phyloP scores from a whole-genome alignment of 2,329 filamentous ascomycete genomes.

The Phyllosticta citribraziliensis region DNA sequence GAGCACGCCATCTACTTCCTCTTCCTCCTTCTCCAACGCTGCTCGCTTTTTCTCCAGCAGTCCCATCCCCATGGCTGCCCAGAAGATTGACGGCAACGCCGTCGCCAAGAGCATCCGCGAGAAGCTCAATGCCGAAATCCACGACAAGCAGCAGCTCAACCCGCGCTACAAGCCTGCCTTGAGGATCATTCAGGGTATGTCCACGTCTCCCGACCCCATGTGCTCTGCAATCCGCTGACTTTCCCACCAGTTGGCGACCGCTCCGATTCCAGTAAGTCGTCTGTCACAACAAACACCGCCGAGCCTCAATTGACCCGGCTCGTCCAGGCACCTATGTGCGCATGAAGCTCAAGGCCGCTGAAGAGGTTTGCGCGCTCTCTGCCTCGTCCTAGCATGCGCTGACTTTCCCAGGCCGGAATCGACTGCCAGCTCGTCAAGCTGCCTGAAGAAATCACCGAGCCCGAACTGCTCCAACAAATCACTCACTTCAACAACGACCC shows the following conservation, averaged over 20 bases:
- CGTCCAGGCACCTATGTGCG: constrained; percentile 83
- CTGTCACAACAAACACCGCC: not conserved
- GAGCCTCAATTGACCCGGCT: constrained; percentile 19
- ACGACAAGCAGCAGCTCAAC: constrained; percentile 69
- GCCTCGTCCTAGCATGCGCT: not conserved
- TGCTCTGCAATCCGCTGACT: constrained; percentile 7
- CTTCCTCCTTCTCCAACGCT: constrained; percentile 2
- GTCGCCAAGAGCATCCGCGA: constrained; percentile 89
- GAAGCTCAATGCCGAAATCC: constrained; percentile 69
- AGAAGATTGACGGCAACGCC: constrained; percentile 90
- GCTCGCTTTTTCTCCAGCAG: constrained; percentile 40
- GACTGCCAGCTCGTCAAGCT: constrained; percentile 78
- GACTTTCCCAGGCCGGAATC: constrained; percentile 64
- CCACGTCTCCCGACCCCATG: constrained; percentile 1
- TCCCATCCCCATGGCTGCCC: constrained; percentile 63
- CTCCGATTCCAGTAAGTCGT: constrained; percentile 72
- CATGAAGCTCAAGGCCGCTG: constrained; percentile 97
- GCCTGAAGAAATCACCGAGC: constrained; percentile 68
- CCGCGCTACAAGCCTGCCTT: constrained; percentile 81
- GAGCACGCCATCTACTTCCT: constrained; percentile 4
- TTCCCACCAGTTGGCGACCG: constrained; percentile 66
- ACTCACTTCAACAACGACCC: constrained; percentile 77
- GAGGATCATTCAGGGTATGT: constrained; percentile 85
- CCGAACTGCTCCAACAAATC: constrained; percentile 77
- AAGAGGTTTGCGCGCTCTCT: constrained; percentile 52